Percentiles rank a stretch among this genome's conserved stretches.
These are phyloP conservation scores for Salix suchowensis DNA, from an alignment of 345 rosid genomes.

Conservation along the genomic window DNA sequence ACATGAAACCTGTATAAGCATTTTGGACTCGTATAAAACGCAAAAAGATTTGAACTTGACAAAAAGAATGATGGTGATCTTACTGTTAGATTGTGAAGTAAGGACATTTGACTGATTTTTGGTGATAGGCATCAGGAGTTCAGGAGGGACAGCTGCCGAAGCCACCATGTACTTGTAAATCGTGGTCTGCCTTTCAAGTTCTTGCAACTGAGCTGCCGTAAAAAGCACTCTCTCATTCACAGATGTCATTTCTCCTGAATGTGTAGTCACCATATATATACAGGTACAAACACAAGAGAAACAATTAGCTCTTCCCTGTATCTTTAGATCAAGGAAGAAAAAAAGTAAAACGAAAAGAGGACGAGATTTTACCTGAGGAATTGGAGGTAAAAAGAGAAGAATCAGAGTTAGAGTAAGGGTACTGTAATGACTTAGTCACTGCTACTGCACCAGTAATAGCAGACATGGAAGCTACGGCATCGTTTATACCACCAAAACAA, in stretches of 20 bases:
- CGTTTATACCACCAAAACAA: slow-evolving; percentile 35
- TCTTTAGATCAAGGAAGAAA: not conserved
- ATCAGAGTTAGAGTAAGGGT: not conserved
- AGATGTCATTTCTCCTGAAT: slow-evolving; percentile 43
- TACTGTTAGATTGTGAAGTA: slow-evolving; percentile 22
- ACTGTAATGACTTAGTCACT: slow-evolving; percentile 24
- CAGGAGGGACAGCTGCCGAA: slow-evolving; percentile 70
- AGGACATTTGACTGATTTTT: slow-evolving; percentile 27
- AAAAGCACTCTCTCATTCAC: slow-evolving; percentile 42
- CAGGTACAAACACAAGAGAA: not conserved
- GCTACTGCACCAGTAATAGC: slow-evolving; percentile 16
- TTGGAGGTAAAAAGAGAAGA: slow-evolving; percentile 26
- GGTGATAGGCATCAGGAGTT: slow-evolving; percentile 45
- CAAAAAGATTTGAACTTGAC: not conserved
- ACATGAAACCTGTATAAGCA: not conserved
- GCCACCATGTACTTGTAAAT: slow-evolving; percentile 83
- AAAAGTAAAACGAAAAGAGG: slow-evolving; percentile 9
- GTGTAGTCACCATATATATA: not conserved
- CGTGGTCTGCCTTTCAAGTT: slow-evolving; percentile 82
- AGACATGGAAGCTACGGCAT: slow-evolving; percentile 30
- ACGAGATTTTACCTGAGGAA: slow-evolving; percentile 36
- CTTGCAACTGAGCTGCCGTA: slow-evolving; percentile 70
- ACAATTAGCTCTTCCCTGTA: not conserved
- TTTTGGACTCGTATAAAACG: too few relatives aligned
- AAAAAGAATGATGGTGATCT: not conserved